phyloP scores from a whole-genome alignment of 208 protist species.

The Crithidia sp. region DNA sequence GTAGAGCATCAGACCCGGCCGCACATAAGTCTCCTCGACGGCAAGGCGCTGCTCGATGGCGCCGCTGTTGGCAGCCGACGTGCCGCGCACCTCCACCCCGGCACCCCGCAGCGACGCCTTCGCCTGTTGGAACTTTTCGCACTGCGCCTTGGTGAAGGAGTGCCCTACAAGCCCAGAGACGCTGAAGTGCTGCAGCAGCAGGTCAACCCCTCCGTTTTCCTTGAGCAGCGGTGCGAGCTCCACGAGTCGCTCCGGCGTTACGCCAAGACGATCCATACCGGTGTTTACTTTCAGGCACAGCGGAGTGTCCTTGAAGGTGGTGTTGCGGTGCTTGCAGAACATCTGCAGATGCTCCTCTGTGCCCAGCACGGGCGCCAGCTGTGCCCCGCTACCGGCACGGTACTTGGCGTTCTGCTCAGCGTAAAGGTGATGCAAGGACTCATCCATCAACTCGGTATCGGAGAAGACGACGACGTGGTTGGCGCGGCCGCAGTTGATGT shows the following conservation, averaged over 20 bases:
- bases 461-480: slow-evolving; percentile 52
- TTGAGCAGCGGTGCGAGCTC: slow-evolving; percentile 42
- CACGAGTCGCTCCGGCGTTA: slow-evolving; percentile 38
- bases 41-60: slow-evolving; percentile 51
- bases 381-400: slow-evolving; percentile 23
- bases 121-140: slow-evolving; percentile 42
- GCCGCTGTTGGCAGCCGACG: slow-evolving; percentile 57
- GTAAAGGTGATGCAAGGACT: slow-evolving; percentile 44
- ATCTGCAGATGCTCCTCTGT: slow-evolving; percentile 40
- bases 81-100: slow-evolving; percentile 55
- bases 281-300: slow-evolving; percentile 63
- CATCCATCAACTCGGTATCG: slow-evolving; percentile 53
- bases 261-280: slow-evolving; percentile 60
- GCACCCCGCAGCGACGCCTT: slow-evolving; percentile 38
- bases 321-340: slow-evolving; percentile 38
- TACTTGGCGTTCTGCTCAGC: slow-evolving; percentile 42
- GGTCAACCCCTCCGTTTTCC: slow-evolving; percentile 44
- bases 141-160: slow-evolving; percentile 44
- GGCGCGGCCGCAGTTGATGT: slow-evolving; percentile 17
- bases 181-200: slow-evolving; percentile 65
- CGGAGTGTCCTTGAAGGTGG: slow-evolving; percentile 44
- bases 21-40: slow-evolving; percentile 55
- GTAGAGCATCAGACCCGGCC: slow-evolving; percentile 61
- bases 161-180: slow-evolving; percentile 45
- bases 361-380: slow-evolving; percentile 43